Evolutionary conservation across 2,329 filamentous ascomycete species (phyloP).

Genomic region (Microcyclospora pomicola): DNA sequence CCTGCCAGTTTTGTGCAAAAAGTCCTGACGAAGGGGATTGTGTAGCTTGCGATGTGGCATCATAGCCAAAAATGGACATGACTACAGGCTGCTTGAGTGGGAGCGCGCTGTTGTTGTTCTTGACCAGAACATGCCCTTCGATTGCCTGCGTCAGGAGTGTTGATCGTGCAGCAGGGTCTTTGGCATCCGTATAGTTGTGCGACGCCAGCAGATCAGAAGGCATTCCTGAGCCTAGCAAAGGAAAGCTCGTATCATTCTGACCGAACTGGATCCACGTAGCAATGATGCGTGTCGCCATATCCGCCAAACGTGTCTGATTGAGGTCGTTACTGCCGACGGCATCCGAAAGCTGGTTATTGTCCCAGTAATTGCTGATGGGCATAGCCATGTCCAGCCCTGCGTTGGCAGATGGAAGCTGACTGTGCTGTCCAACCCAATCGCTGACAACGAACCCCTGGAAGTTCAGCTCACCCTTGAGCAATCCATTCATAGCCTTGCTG

Average conservation of each 20-base stretch:
- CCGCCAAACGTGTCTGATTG: conserved; percentile 40
- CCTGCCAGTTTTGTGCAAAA: conserved; percentile 16
- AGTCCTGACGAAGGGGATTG: conserved; percentile 11
- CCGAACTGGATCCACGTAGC: conserved; percentile 44
- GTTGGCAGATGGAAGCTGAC: conserved; percentile 45
- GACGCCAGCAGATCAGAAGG: conserved; percentile 35
- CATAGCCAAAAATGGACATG: conserved; percentile 50
- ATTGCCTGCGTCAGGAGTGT: conserved; percentile 44
- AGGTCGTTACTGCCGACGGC: conserved; percentile 49
- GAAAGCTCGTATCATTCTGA: conserved; percentile 33
- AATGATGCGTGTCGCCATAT: conserved; percentile 44
- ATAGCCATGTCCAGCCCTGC: conserved; percentile 57
- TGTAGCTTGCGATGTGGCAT: conserved; percentile 27
- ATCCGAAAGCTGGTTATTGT: conserved; percentile 31
- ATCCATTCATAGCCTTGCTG: conserved; percentile 51
- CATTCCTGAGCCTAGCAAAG: conserved; percentile 35
- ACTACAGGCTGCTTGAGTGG: conserved; percentile 38
- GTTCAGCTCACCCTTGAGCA: conserved; percentile 60
- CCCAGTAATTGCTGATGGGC: conserved; percentile 34
- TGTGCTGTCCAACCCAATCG: conserved; percentile 53
- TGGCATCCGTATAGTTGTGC: conserved; percentile 42
- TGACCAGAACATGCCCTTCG: conserved; percentile 51
- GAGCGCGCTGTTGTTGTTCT: conserved; percentile 43
- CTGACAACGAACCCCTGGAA: conserved; percentile 60
- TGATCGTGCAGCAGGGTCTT: conserved; percentile 36